Conservation (phyloP, 192 early-diverging fungal genomes). For the Podila epigama region DNA sequence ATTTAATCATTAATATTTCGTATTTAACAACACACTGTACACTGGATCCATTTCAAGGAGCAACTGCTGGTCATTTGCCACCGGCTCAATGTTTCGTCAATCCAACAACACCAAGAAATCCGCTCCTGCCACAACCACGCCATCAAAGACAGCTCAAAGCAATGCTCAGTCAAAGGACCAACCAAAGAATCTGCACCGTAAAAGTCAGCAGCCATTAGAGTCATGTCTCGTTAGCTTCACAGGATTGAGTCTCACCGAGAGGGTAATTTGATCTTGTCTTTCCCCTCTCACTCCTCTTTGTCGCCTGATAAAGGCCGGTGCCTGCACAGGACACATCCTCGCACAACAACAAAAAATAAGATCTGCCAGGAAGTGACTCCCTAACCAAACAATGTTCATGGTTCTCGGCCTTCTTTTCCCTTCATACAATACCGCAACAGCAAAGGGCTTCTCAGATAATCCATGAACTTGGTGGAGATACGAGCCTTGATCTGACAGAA, state of each 20-base stretch:
- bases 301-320: background rate
- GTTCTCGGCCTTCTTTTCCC: background rate
- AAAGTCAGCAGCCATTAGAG: conserved; percentile 1
- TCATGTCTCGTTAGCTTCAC: conserved; percentile 13
- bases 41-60: background rate
- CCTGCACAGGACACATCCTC: too few species aligned
- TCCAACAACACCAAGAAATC: conserved; percentile 1
- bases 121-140: background rate
- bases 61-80: too few species aligned
- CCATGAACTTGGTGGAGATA: conserved; percentile 12
- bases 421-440: conserved; percentile 6
- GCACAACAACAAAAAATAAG: background rate
- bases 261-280: conserved; percentile 1
- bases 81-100: background rate
- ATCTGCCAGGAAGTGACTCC: background rate
- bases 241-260: conserved; percentile 7
- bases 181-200: background rate
- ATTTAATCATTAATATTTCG: background rate
- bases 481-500: conserved; percentile 6
- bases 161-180: background rate
- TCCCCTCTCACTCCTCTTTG: background rate
- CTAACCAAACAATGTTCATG: background rate
- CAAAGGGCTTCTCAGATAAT: too few species aligned
- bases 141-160: background rate
- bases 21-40: background rate